Conservation (phyloP, 1,284 basidiomycete species). For the Trichosporon sp. region DNA sequence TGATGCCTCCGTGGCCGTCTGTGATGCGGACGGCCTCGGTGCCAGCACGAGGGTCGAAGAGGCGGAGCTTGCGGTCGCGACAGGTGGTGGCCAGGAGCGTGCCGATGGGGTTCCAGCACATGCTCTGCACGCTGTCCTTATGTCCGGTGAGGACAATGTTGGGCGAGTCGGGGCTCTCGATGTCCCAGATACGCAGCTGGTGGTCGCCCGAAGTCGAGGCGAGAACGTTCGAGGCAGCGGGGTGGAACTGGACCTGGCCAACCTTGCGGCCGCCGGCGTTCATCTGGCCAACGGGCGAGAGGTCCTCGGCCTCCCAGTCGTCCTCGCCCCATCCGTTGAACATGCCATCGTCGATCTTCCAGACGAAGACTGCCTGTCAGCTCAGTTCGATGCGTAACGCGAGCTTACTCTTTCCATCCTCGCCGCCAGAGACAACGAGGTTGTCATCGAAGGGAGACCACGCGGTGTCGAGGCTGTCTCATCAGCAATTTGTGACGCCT, state of each 20-base stretch:
- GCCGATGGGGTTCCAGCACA: conserved; percentile 80
- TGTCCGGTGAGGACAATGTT: conserved; percentile 67
- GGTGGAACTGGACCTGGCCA: conserved; percentile 92
- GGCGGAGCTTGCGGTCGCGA: conserved; percentile 83
- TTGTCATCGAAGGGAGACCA: conserved; percentile 94
- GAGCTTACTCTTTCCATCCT: conserved; percentile 71
- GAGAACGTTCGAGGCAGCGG: conserved; percentile 80
- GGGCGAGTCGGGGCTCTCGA: conserved; percentile 62
- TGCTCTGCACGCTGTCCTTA: conserved; percentile 78
- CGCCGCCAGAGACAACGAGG: conserved; percentile 81
- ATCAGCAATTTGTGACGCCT: background rate
- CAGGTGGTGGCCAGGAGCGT: conserved; percentile 69
- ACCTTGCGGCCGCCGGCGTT: conserved; percentile 64
- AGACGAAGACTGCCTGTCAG: conserved; percentile 61
- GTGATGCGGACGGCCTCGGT: conserved; percentile 70
- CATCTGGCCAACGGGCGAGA: conserved; percentile 62
- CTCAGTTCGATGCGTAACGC: background rate
- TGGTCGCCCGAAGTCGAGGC: conserved; percentile 86
- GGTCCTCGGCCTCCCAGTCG: conserved; percentile 72
- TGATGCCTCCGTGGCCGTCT: conserved; percentile 90
- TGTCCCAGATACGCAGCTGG: conserved; percentile 86
- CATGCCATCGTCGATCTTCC: conserved; percentile 65
- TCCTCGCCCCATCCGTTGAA: conserved; percentile 88
- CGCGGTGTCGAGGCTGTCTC: conserved; percentile 88
- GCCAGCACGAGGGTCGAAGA: conserved; percentile 83